Conservation (phyloP, 257 asterid genomes). For the Solanum bulbocastanum region DNA sequence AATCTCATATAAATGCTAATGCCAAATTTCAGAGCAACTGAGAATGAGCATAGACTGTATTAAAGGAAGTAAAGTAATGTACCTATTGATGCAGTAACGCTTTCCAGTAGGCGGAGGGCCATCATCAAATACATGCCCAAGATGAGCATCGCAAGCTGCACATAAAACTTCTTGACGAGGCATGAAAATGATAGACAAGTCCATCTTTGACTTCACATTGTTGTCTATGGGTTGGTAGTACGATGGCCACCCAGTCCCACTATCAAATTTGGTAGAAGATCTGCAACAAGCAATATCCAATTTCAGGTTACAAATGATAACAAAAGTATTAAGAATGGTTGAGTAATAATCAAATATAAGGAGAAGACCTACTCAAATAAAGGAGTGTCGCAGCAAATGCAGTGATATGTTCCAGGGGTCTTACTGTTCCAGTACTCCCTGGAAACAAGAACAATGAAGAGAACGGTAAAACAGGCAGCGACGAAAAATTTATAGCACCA, state of each 20-base stretch:
- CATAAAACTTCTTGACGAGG: conserved; percentile 87
- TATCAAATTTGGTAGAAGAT: conserved; percentile 83
- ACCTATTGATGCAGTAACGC: conserved; percentile 92
- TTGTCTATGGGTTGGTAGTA: conserved; percentile 62
- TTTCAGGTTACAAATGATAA: background rate
- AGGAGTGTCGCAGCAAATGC: conserved; percentile 89
- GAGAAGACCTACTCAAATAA: conserved; percentile 55
- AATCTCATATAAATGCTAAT: background rate
- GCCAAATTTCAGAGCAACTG: background rate
- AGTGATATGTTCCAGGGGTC: conserved; percentile 72
- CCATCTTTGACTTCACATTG: conserved; percentile 82
- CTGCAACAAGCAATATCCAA: conserved; percentile 15
- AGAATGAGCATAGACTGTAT: background rate
- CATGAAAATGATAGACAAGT: conserved; percentile 78
- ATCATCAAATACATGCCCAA: conserved; percentile 82
- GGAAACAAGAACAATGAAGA: conserved; percentile 2
- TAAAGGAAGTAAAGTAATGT: background rate
- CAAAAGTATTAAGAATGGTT: background rate
- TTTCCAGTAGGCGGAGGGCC: conserved; percentile 91
- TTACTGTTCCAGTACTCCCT: conserved; percentile 91
- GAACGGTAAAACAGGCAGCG: background rate
- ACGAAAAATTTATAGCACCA: background rate
- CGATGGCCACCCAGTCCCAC: conserved; percentile 98
- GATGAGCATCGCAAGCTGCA: conserved; percentile 82
- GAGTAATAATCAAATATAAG: background rate